phyloP scores from a whole-genome alignment of 192 early-diverging fungal genomes.

The Umbelopsis ramanniana region DNA sequence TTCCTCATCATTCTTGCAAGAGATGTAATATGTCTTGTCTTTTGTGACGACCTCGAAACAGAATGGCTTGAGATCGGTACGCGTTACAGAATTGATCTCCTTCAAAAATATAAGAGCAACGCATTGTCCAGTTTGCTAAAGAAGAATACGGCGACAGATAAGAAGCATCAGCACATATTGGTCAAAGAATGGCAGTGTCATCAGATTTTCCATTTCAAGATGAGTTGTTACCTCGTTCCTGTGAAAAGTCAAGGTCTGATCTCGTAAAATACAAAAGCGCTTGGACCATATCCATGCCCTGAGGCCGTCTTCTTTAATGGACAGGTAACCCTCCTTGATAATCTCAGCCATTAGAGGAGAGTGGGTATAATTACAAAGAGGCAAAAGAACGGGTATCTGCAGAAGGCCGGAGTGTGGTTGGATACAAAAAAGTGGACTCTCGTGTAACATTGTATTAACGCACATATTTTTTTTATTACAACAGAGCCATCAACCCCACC shows the following conservation, averaged over 20 bases:
- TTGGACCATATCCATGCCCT: slow-evolving; percentile 95
- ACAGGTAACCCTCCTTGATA: slow-evolving; percentile 81
- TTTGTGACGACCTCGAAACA: slow-evolving; percentile 94
- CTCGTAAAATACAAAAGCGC: slow-evolving; percentile 86
- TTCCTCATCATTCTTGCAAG: slow-evolving; percentile 95
- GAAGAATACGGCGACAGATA: slow-evolving; percentile 8
- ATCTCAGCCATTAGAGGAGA: slow-evolving; percentile 47
- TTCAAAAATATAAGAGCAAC: slow-evolving; percentile 89
- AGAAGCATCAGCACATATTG: slow-evolving; percentile 1
- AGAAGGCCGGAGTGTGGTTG: slow-evolving; percentile 16
- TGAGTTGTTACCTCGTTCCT: slow-evolving; percentile 81
- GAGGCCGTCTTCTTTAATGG: slow-evolving; percentile 93
- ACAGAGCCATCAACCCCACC: no score
- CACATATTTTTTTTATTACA: neutral
- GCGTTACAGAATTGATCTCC: slow-evolving; percentile 85
- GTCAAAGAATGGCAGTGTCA: neutral
- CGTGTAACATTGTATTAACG: slow-evolving; percentile 17
- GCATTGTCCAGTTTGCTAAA: slow-evolving; percentile 83
- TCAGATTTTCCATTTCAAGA: neutral
- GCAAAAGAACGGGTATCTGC: neutral
- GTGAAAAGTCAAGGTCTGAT: slow-evolving; percentile 91
- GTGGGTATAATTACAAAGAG: slow-evolving; percentile 19
- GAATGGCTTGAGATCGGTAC: slow-evolving; percentile 90
- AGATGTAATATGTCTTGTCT: slow-evolving; percentile 91
- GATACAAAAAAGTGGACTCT: slow-evolving; percentile 8